Base-by-base conservation (phyloP, 75 land plant genomes). In the Pseudotsuga menziesii region DNA sequence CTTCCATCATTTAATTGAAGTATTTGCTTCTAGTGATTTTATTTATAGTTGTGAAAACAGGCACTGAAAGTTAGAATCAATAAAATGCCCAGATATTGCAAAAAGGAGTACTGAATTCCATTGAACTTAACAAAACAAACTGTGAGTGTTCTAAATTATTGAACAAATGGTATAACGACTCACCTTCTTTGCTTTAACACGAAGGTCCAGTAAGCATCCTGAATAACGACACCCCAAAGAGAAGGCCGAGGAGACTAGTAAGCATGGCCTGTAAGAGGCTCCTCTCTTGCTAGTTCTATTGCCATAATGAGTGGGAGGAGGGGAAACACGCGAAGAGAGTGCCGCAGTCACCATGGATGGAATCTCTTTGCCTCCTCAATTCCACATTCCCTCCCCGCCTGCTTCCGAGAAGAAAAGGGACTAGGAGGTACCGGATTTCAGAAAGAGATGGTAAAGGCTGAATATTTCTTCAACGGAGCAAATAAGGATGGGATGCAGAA, bases 331-430 rank as follows among this genome's bases (percentile, higher is more conserved):
- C 54, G 54, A 64, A 16, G 69, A 64, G 69, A 64, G 39, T 36
- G 69, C 27, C 7, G 69, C 69, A 64, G 69, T 64, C 69, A 64
- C 69, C 69, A 64, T 64, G 69, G 69, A 64, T 64, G n/a, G 41
- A 59, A 22, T 22, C 61, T 32, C 67, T 27, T 26, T 27, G 32
- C 32, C 32, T 63, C 35, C 54, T 48, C 11, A 48, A 48, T 48
- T 48, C 54, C 54, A 48, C 54, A 48, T 48, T 48, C 54, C 54
- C 12, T 48, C 54, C 41, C 41, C 4, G 41, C 41, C 54, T 48
- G 2, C 54, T 2, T 48, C 12, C 54, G 54, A 48, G 54, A 48
- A 48, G 54, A 9, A 48, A 48, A 48, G 9, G 11, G 9, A 48
- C 9, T 11, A 9, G 1, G 54, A 9, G 54, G 12, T 48, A 48